These are phyloP conservation scores for Massospora cicadina DNA, from an alignment of 371 early-diverging fungal species.

Conservation along the genomic window DNA sequence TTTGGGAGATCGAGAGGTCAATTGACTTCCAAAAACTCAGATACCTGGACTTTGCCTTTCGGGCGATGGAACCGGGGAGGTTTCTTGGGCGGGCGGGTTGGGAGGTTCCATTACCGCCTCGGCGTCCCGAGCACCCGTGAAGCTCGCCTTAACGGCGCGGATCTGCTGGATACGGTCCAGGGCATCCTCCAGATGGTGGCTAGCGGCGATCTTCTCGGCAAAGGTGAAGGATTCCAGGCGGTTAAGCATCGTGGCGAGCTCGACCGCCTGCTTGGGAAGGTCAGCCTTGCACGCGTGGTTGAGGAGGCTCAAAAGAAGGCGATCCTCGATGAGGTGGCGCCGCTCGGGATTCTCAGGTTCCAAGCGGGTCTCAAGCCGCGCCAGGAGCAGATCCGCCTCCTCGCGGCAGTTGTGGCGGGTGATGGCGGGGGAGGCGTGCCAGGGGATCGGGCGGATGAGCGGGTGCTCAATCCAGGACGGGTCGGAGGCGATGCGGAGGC, in stretches of 20 bases:
- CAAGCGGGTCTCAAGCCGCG: not conserved
- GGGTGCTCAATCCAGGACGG: conserved; percentile 18
- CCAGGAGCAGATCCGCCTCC: not conserved
- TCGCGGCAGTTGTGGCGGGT: not conserved
- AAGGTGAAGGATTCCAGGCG: not conserved
- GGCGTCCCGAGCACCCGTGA: not conserved
- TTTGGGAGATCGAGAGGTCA: not conserved
- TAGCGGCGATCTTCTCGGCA: not conserved
- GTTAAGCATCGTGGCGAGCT: not conserved
- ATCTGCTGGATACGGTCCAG: not conserved
- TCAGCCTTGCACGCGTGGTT: not conserved
- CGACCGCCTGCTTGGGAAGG: not conserved
- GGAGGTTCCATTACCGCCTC: not conserved
- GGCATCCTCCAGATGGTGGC: not conserved
- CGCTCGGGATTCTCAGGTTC: not conserved
- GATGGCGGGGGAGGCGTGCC: not conserved
- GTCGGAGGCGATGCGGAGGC: not conserved
- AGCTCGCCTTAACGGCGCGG: not conserved
- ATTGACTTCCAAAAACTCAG: not conserved
- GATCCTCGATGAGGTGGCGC: not conserved
- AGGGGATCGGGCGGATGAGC: not conserved
- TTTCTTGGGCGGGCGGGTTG: not conserved
- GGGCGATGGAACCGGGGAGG: not conserved
- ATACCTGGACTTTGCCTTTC: no score
- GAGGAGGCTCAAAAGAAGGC: not conserved